Conservation (phyloP, 441 rosid genomes). For the Bruguiera hainesii region DNA sequence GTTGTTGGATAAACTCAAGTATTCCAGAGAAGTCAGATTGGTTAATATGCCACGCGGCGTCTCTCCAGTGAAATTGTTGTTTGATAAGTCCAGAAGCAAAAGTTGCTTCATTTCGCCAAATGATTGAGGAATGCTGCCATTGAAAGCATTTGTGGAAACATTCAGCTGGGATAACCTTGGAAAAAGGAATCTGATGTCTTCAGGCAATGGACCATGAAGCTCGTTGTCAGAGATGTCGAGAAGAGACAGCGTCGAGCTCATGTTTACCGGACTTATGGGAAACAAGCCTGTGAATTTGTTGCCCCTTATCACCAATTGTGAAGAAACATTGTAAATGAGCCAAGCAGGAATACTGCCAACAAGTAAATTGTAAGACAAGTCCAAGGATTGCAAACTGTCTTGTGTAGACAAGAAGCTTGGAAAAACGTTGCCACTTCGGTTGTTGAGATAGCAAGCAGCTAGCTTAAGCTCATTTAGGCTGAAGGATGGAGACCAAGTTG, state of each 20-base stretch:
- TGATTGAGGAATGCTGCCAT: neutral
- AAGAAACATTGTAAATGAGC: neutral
- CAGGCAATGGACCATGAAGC: neutral
- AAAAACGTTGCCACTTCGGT: neutral
- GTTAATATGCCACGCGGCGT: neutral
- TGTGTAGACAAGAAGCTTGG: conserved; percentile 8
- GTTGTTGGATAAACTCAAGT: neutral
- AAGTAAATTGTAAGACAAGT: conserved; percentile 1
- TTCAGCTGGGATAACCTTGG: neutral
- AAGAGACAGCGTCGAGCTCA: neutral
- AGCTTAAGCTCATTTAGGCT: neutral
- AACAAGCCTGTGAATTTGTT: conserved; percentile 10
- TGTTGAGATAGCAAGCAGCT: conserved; percentile 7
- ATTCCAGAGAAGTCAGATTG: neutral
- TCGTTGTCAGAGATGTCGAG: neutral
- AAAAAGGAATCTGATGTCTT: neutral
- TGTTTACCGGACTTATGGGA: neutral
- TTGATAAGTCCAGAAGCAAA: neutral
- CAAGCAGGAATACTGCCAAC: conserved; percentile 9
- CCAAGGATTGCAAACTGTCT: neutral
- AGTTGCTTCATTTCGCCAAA: neutral
- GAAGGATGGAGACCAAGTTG: conserved; percentile 8
- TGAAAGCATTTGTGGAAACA: neutral
- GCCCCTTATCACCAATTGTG: conserved; percentile 6
- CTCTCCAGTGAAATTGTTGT: conserved; percentile 1